Base-by-base conservation (phyloP, 2,329 filamentous ascomycete genomes). In the Scytalidium lignicola region DNA sequence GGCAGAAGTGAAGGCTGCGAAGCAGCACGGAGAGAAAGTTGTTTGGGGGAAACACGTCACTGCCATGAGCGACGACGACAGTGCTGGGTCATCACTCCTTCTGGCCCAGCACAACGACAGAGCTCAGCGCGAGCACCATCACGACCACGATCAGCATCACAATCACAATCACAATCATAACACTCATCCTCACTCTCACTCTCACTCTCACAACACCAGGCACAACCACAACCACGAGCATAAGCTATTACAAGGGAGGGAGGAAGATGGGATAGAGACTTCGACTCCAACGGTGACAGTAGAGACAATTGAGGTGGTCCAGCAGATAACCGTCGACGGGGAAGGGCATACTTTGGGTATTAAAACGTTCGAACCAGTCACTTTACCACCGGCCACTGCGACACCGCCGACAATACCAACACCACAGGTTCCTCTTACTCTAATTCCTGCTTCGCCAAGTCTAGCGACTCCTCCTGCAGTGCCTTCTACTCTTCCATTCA, bases 51-150 rank as follows among this genome's bases (percentile, higher is more conserved):
- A 37, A 13, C 32, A 37, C 46, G 44, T 48, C 43, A 53, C 46
- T 55, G 59, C 58, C 53, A 64, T 63, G 61, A 53, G 49, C 50
- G 54, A 58, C 51, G 49, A 50, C 53, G 52, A 48, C 41, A 39
- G 29, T 28, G 54, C 55, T 46, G 48, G 52, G 57, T 56, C 62
- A 64, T 64, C 63, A 65, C 56, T 65, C 63, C 44, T 64, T 65
- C 58, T 63, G 62, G 58, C 60, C 51, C 54, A 52, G 54, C 52
- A 58, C 32, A 37, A 37, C 53, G 53, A 64, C 47, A 51, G 41
- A 44, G 62, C 59, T 64, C 62, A 65, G 56, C 61, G 59, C 47
- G 61, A 63, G 58, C 60, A 62, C 46, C 26, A 42, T 23, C 48
- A 47, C 37, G 40, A 43, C 3, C 52, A 56, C 48, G 44, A 56